These are phyloP conservation scores for Cercospora sp. DNA, from an alignment of 2,329 filamentous ascomycete genomes.

Conservation along the genomic window DNA sequence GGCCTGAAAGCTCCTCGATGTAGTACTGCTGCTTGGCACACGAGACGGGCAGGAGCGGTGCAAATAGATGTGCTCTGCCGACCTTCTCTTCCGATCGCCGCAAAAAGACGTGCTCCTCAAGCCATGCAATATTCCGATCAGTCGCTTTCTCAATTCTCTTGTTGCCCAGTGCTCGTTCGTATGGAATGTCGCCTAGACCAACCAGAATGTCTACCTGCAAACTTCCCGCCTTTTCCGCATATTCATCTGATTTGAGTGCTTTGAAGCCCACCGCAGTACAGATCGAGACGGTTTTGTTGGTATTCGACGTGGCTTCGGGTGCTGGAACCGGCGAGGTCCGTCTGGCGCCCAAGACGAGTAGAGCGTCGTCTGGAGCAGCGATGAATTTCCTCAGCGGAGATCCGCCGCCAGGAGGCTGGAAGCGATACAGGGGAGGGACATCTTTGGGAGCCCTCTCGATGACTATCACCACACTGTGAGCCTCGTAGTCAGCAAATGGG, in stretches of 20 bases:
- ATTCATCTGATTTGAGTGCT: conserved; percentile 67
- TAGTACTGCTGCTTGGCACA: conserved; percentile 78
- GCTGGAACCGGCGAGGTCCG: conserved; percentile 72
- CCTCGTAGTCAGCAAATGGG: conserved; percentile 41
- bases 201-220: conserved; percentile 79
- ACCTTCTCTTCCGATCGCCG: conserved; percentile 3
- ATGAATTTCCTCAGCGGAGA: conserved; percentile 75
- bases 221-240: conserved; percentile 62
- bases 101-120: conserved; percentile 62
- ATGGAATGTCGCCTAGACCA: conserved; percentile 71
- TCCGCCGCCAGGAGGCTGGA: conserved; percentile 44
- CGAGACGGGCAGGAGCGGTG: conserved; percentile 70
- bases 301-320: conserved; percentile 54
- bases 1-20: conserved; percentile 68
- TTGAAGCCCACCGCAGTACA: conserved; percentile 86
- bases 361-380: conserved; percentile 63
- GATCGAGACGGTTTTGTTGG: conserved; percentile 69
- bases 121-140: conserved; percentile 81
- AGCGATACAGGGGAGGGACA: conserved; percentile 55
- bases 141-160: conserved; percentile 82
- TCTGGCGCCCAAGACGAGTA: conserved; percentile 74
- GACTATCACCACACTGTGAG: conserved; percentile 53
- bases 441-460: conserved; percentile 58
- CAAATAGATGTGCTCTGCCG: conserved; percentile 56
- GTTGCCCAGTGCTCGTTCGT: conserved; percentile 46